These are phyloP conservation scores for Trichoderma koningiopsis DNA, from an alignment of 2,329 filamentous ascomycete genomes.

Conservation along the genomic window DNA sequence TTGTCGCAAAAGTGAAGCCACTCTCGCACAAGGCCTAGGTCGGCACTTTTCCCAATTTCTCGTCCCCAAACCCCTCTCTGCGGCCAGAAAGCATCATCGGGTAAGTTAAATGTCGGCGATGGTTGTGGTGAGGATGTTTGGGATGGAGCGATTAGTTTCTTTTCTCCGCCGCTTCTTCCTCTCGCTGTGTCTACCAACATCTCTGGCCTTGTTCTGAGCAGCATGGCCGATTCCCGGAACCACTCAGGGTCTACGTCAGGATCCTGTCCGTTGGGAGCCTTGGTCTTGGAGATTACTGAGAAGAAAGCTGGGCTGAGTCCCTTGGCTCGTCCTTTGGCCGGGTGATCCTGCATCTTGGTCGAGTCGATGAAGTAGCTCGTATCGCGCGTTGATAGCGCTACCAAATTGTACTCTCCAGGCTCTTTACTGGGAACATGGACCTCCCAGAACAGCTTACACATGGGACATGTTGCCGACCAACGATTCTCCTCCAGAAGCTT, in stretches of 20 bases:
- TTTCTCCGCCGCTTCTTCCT: slow-evolving; percentile 27
- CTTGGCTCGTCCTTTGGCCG: slow-evolving; percentile 34
- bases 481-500: slow-evolving; percentile 38
- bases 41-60: slow-evolving; percentile 36
- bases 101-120: not conserved
- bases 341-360: slow-evolving; percentile 37
- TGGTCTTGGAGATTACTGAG: slow-evolving; percentile 40
- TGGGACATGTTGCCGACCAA: slow-evolving; percentile 39
- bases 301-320: slow-evolving; percentile 38
- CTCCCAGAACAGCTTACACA: slow-evolving; percentile 41
- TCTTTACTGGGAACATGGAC: slow-evolving; percentile 39
- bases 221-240: slow-evolving; percentile 41
- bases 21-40: slow-evolving; percentile 37
- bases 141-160: slow-evolving; percentile 30
- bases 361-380: slow-evolving; percentile 41
- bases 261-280: slow-evolving; percentile 34
- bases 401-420: slow-evolving; percentile 37
- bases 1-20: slow-evolving; percentile 41
- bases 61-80: slow-evolving; percentile 41
- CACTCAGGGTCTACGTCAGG: slow-evolving; percentile 39
- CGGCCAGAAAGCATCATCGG: slow-evolving; percentile 31
- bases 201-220: slow-evolving; percentile 38
- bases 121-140: slow-evolving; percentile 26
- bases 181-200: slow-evolving; percentile 30
- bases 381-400: slow-evolving; percentile 40